Evolutionary conservation across 2,329 filamentous ascomycete species (phyloP).

Genomic region (Aspergillus sp.): DNA sequence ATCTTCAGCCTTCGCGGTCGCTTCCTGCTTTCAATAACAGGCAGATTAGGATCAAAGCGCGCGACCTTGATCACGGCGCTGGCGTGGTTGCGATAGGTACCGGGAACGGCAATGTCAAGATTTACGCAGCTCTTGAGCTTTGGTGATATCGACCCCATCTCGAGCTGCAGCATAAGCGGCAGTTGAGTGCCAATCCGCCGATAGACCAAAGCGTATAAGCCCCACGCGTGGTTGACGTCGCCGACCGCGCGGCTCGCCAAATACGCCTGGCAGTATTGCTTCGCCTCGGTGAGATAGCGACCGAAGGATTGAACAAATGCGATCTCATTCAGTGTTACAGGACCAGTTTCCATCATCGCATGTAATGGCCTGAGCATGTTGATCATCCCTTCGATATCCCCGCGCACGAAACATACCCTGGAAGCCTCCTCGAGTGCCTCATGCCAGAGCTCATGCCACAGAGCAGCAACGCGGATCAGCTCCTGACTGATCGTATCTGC

Average conservation of each 20-base stretch:
- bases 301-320: constrained; percentile 98
- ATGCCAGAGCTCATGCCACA: constrained; percentile 99
- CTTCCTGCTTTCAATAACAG: constrained; percentile 95
- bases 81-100: constrained; percentile 80
- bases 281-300: constrained; percentile 87
- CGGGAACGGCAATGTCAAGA: constrained; percentile 91
- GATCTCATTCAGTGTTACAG: constrained; percentile 90
- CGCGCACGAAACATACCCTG: constrained; percentile 92
- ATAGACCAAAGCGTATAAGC: constrained; percentile 98
- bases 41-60: constrained; percentile 86
- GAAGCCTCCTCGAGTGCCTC: constrained; percentile 96
- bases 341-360: constrained; percentile 83
- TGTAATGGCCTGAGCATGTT: constrained; percentile 85
- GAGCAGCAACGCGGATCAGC: constrained; percentile 90
- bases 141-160: constrained; percentile 80
- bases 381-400: constrained; percentile 98
- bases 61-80: constrained; percentile 77
- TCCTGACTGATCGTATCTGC: constrained; percentile 94
- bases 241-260: constrained; percentile 81
- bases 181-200: constrained; percentile 90
- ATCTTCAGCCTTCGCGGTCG: constrained; percentile 85
- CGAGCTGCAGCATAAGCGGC: constrained; percentile 61
- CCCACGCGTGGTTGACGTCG: constrained; percentile 97
- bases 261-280: constrained; percentile 94
- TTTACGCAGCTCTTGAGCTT: constrained; percentile 82